Base-by-base conservation (phyloP, 805 yeast species). In the Starmerella bombi region DNA sequence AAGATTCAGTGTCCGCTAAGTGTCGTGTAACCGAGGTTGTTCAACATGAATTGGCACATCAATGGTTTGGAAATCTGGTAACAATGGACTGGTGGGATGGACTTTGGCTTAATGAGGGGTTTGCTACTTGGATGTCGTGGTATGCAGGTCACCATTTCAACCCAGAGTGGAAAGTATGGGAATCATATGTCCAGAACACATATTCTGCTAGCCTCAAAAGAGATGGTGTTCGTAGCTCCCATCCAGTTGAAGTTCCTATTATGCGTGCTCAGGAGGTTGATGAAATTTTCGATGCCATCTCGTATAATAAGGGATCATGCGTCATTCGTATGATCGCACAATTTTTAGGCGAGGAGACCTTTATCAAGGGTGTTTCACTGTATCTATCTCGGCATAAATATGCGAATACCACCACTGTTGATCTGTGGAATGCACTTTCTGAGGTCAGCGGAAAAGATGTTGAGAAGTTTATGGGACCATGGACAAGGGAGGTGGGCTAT, bases 61-160 rank as follows among this genome's bases (percentile, higher is more conserved):
- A 83, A 57, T 83, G 93, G 93, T 83, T 82, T 55, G 93, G 94
- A 41, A 78, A 83, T 59, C 69, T 79, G 51, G 88, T 81, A 45
- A 83, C 93, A 34, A 83, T 82, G 93, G 75, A 79, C 53, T 83
- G 93, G 91, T 82, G 94, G 94, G 83, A 82, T 53, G 91, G 80
- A 52, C 67, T 82, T 50, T 82, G 93, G 93, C 71, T 82, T 46
- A 82, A 82, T 56, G 93, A 82, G 62, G 91, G 93, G 12, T 82
- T 82, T 62, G 94, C 93, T 15, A 82, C 94, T 20, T 82, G 82
- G 77, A 80, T 79, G 56, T 81, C 84, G 4, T 78, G 71, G 69
- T 62, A 69, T 39, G 77, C 85, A n/a, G 77, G 77, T 38, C 77
- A 79, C 55, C 60, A 69, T 48, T 68, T 80, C 51, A 74, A 71